A percentile compares a stretch with the other conserved stretches of the same genome.
Conservation (phyloP, 1,139 yeast species). For the Pichia sp. region DNA sequence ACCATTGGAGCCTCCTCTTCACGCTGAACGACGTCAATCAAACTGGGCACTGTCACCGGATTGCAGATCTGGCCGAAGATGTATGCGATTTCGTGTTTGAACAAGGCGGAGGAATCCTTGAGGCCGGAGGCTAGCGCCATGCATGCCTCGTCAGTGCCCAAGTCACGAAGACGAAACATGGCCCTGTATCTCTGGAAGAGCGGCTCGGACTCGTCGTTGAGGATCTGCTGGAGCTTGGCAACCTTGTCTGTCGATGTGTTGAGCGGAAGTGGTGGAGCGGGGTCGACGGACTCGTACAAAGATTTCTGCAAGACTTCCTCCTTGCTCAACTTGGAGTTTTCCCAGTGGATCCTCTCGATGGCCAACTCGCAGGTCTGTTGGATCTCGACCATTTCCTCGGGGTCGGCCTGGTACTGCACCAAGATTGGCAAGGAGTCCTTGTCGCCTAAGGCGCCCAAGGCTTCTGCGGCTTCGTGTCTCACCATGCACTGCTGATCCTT, state of each 20-base stretch:
- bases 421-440: constrained; percentile 66
- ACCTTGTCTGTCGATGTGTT: constrained; percentile 51
- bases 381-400: constrained; percentile 64
- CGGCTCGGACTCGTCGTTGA: constrained; percentile 74
- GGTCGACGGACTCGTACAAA: constrained; percentile 84
- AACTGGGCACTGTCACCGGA: constrained; percentile 86
- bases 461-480: constrained; percentile 99
- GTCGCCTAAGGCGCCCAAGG: constrained; percentile 93
- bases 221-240: constrained; percentile 57
- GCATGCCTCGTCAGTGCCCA: constrained; percentile 90
- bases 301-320: constrained; percentile 71
- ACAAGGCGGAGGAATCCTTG: constrained; percentile 83
- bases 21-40: constrained; percentile 75
- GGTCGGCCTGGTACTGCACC: constrained; percentile 66
- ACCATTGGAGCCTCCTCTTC: constrained; percentile 93
- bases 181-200: constrained; percentile 95
- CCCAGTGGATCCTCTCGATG: constrained; percentile 92
- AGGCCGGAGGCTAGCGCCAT: constrained; percentile 89
- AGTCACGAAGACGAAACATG: constrained; percentile 94
- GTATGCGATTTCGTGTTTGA: constrained; percentile 96
- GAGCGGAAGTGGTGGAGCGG: constrained; percentile 83
- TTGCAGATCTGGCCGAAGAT: constrained; percentile 96
- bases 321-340: constrained; percentile 59
- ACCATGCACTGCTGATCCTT: constrained; percentile 84
- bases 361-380: constrained; percentile 98